These are phyloP conservation scores for Corrigiola litoralis DNA, from an alignment of 179 eudicot species.

Conservation along the genomic window DNA sequence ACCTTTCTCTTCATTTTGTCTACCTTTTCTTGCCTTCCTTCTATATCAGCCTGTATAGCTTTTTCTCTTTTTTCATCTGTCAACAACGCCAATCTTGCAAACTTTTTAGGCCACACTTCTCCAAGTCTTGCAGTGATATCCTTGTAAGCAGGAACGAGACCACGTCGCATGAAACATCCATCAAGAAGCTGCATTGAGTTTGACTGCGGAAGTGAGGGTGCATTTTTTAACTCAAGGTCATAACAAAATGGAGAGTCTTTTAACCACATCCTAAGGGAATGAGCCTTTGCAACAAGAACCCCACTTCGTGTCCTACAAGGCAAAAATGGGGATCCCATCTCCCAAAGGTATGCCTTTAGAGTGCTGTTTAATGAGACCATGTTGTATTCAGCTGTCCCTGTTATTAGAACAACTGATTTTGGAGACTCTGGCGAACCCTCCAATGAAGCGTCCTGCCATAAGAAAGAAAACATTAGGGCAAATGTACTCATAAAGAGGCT, in stretches of 20 bases:
- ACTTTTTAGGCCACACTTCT: constrained; percentile 72
- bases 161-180: constrained; percentile 82
- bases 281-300: constrained; percentile 86
- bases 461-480: constrained; percentile 4
- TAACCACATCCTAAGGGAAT: constrained; percentile 92
- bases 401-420: constrained; percentile 82
- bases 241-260: constrained; percentile 93
- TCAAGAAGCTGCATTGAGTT: constrained; percentile 87
- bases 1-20: constrained; percentile 47
- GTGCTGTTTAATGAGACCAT: constrained; percentile 80
- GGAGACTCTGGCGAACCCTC: constrained; percentile 95
- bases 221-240: constrained; percentile 89
- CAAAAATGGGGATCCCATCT: constrained; percentile 98
- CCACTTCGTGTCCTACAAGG: constrained; percentile 85
- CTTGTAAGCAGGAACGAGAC: constrained; percentile 89
- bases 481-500: too few species aligned
- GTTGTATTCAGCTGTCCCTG: constrained; percentile 82
- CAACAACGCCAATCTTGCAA: constrained; percentile 81
- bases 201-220: constrained; percentile 49
- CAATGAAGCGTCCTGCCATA: constrained; percentile 86
- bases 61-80: constrained; percentile 67
- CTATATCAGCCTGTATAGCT: constrained; percentile 68
- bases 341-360: constrained; percentile 89
- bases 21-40: constrained; percentile 65
- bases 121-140: constrained; percentile 78